Evolutionary conservation across 2,329 filamentous ascomycete genomes (phyloP).

Genomic region (Cercospora sp.): DNA sequence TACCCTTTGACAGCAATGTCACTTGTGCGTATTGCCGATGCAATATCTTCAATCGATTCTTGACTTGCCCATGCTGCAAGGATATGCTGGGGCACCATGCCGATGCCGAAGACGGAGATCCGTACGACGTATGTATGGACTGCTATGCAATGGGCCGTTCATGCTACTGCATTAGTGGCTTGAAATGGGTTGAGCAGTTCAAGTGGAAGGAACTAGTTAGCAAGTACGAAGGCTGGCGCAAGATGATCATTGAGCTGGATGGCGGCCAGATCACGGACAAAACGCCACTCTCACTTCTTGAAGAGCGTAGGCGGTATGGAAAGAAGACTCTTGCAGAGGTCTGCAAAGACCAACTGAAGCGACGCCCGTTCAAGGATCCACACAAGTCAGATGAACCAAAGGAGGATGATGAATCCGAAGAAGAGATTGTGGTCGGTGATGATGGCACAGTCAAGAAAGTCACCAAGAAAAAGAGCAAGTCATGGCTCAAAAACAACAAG

Average conservation of each 20-base stretch:
- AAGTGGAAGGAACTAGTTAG: conserved; percentile 74
- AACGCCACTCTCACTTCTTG: conserved; percentile 69
- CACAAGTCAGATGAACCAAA: conserved; percentile 57
- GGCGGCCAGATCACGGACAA: conserved; percentile 60
- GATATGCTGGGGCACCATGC: conserved; percentile 61
- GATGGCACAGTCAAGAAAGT: conserved; percentile 64
- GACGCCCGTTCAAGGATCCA: conserved; percentile 80
- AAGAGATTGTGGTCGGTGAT: conserved; percentile 63
- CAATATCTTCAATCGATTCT: conserved; percentile 95
- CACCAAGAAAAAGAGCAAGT: conserved; percentile 58
- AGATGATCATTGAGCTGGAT: conserved; percentile 72
- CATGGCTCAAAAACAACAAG: conserved; percentile 52
- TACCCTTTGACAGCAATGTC: conserved; percentile 85
- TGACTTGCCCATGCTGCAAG: conserved; percentile 86
- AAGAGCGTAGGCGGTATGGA: conserved; percentile 64
- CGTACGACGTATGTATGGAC: conserved; percentile 97
- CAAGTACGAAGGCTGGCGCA: conserved; percentile 81
- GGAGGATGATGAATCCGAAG: conserved; percentile 49
- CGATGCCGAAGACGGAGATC: conserved; percentile 65
- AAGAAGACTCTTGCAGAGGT: conserved; percentile 86
- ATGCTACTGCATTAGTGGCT: conserved; percentile 80
- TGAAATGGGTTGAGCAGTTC: conserved; percentile 93
- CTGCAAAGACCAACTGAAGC: conserved; percentile 83
- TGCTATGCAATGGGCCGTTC: conserved; percentile 97
- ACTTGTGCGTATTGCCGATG: conserved; percentile 94